phyloP scores from a whole-genome alignment of 805 yeast species.

The Wickerhamiella alocasiicola region DNA sequence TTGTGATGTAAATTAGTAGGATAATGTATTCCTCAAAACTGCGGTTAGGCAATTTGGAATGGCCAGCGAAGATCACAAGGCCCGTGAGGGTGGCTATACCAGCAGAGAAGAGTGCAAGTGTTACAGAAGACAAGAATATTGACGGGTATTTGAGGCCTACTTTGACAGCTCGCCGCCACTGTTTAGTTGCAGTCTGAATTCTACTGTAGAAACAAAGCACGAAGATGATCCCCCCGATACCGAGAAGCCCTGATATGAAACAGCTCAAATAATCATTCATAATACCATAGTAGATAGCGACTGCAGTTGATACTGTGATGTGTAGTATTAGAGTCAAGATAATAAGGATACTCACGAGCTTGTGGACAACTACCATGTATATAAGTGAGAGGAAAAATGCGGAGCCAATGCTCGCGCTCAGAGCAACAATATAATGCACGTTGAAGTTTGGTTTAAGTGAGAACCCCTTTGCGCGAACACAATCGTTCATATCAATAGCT shows the following conservation, averaged over 20 bases:
- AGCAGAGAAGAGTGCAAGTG: slow-evolving; percentile 29
- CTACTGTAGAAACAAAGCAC: slow-evolving; percentile 59
- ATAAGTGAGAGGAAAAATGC: slow-evolving; percentile 44
- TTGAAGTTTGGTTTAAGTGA: slow-evolving; percentile 55
- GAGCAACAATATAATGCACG: slow-evolving; percentile 55
- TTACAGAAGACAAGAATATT: slow-evolving; percentile 37
- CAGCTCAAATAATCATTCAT: slow-evolving; percentile 39
- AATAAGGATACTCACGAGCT: slow-evolving; percentile 56
- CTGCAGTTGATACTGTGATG: slow-evolving; percentile 55
- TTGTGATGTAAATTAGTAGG: slow-evolving; percentile 55
- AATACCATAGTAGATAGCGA: slow-evolving; percentile 61
- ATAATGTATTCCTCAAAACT: slow-evolving; percentile 45
- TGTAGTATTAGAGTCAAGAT: slow-evolving; percentile 55
- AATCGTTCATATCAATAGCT: slow-evolving; percentile 52
- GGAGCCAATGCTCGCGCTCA: slow-evolving; percentile 50
- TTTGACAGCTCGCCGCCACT: slow-evolving; percentile 58
- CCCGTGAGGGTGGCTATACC: slow-evolving; percentile 56
- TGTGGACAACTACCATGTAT: slow-evolving; percentile 49
- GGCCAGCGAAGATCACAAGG: slow-evolving; percentile 58
- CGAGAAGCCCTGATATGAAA: slow-evolving; percentile 30
- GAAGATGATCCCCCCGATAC: slow-evolving; percentile 54
- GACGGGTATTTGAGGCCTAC: slow-evolving; percentile 67
- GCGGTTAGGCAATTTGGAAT: slow-evolving; percentile 50
- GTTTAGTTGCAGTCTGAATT: slow-evolving; percentile 63
- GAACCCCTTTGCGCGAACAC: slow-evolving; percentile 40